Percentiles rank a stretch among this genome's conserved stretches.
These are phyloP conservation scores for Ramaria rubella DNA, from an alignment of 768 basidiomycete species.

Conservation along the genomic window DNA sequence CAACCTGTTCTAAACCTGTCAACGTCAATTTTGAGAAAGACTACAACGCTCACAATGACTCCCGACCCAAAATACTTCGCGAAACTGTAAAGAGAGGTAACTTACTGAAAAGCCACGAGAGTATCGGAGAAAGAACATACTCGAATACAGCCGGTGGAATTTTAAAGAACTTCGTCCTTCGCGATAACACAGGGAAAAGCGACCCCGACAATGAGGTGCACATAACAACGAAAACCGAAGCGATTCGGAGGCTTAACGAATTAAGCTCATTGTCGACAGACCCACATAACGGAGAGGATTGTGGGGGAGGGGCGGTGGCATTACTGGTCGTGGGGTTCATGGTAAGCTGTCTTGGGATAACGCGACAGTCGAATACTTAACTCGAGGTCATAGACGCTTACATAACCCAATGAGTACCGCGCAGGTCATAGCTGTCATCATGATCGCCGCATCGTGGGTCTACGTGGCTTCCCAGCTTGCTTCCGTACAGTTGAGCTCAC, in stretches of 20 bases:
- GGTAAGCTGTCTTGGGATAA: background rate
- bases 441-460: too few species aligned
- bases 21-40: background rate
- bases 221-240: slow-evolving; percentile 69
- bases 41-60: slow-evolving; percentile 58
- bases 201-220: slow-evolving; percentile 52
- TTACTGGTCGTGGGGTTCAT: background rate
- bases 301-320: background rate
- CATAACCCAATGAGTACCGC: background rate
- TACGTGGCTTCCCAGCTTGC: too few species aligned
- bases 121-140: slow-evolving; percentile 37
- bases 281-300: slow-evolving; percentile 41
- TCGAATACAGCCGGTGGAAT: slow-evolving; percentile 63
- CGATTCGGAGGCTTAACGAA: slow-evolving; percentile 52
- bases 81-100: slow-evolving; percentile 41
- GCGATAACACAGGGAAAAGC: slow-evolving; percentile 64
- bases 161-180: slow-evolving; percentile 41
- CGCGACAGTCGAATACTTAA: background rate
- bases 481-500: too few species aligned
- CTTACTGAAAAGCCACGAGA: background rate
- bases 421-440: too few species aligned
- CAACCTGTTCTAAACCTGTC: slow-evolving; percentile 49
- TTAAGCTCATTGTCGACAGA: slow-evolving; percentile 46
- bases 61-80: slow-evolving; percentile 90
- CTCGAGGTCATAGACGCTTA: background rate